Base-by-base conservation (phyloP, 2,329 filamentous ascomycete species). In the Cladobotryum mycophilum region DNA sequence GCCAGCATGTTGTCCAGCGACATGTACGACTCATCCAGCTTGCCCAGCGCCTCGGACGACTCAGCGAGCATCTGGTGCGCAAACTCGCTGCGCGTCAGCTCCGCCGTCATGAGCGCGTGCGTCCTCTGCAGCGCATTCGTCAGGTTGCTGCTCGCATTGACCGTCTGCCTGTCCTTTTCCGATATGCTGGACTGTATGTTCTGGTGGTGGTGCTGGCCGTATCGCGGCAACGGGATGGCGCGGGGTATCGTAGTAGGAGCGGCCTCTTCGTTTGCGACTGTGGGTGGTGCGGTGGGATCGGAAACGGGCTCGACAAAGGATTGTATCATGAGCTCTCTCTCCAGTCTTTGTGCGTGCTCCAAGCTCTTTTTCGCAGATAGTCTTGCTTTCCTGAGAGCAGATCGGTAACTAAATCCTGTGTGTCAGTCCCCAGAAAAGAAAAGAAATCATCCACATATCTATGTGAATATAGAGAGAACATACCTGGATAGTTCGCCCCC, bases 41-140 rank as follows among this genome's bases (percentile, higher is more conserved):
- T 82, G 48, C 80, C 79, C n/a, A 99, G 78, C 11, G 91, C 89
- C 9, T 83, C 85, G 6, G 88, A 92, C 2, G 86, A 91, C 71
- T 93, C 85, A 54, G 85, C 84, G 60, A 99, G 77, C 1, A 90
- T 95, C 67, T 95, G 86, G 60, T 93, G 86, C 15, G 92, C 92
- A 64, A 95, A 97, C 61, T 88, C 85, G 58, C 89, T 95, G 53
- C 89, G 85, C 43, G 85, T 82, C 7, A 99, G 80, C 73, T 96
- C 91, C 4, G 82, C 78, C 56, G 88, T 83, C 74, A 97, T 91
- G 61, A 95, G 79, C 55, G 88, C 82, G 69, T 97, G 91, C 5
- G 92, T 95, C 54, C 90, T 79, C 54, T 89, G 81, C 47, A 99
- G 78, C 2, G 90, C 88, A 45, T 83, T 76, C 3, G 92, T 97